Evolutionary conservation across 768 basidiomycete genomes (phyloP).

Genomic region (Megacollybia marginata): DNA sequence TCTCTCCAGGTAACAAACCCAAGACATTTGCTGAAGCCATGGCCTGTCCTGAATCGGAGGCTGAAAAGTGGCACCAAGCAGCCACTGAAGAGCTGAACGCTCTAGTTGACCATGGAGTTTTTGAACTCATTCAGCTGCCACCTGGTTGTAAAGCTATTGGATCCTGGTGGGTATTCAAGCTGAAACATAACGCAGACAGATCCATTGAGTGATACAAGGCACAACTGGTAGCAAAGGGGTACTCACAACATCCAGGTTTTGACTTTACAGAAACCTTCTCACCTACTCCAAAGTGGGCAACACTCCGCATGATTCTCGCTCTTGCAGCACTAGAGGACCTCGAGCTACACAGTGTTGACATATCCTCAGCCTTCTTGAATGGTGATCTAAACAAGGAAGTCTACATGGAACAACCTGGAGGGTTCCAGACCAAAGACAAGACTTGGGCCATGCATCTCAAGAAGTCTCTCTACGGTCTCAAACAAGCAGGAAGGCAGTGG

Average conservation of each 20-base stretch:
- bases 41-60: conserved; percentile 8
- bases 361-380: conserved; percentile 21
- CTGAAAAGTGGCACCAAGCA: conserved; percentile 7
- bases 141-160: conserved; percentile 6
- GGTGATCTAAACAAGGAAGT: conserved; percentile 20
- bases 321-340: conserved; percentile 10
- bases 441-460: too few relatives aligned
- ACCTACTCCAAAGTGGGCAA: conserved; percentile 10
- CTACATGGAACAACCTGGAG: conserved; percentile 22
- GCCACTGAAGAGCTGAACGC: conserved; percentile 13
- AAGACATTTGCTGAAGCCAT: conserved; percentile 5
- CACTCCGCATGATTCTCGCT: conserved; percentile 12
- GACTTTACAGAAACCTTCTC: conserved; percentile 23
- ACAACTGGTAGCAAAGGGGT: conserved; percentile 28
- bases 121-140: conserved; percentile 12
- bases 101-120: conserved; percentile 11
- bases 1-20: not conserved
- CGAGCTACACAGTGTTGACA: conserved; percentile 21
- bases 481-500: too few relatives aligned
- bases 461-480: too few relatives aligned
- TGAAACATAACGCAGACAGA: conserved; percentile 22
- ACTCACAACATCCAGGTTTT: conserved; percentile 23
- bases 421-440: conserved; percentile 1
- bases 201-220: conserved; percentile 23
- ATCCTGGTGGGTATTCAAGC: conserved; percentile 19